Evolutionary conservation across 2,329 filamentous ascomycete species (phyloP), one percentile per base, ranked within the genome.

Genomic region (Cercospora sp.): DNA sequence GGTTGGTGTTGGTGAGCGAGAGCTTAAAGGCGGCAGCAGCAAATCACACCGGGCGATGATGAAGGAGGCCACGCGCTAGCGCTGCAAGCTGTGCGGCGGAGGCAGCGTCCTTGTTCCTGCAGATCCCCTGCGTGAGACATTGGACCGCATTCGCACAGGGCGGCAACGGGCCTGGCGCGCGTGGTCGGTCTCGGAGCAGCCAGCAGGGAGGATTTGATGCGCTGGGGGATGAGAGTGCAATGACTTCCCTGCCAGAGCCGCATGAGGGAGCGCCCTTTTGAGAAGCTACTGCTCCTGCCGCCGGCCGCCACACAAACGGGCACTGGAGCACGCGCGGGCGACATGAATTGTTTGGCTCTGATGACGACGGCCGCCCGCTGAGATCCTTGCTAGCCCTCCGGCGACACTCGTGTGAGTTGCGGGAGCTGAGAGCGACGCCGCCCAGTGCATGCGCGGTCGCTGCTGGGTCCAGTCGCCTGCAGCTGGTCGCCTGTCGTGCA

Each of bases 61-160:
- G 23, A 9, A 13, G 23, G 48, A 55, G 48, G 23, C 23, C 48
- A 55, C 23, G 48, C 48, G 48, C 48, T 55, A 55, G 48, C 20
- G 48, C 48, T 55, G 45, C 45, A 48, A 16, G 48, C 48, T 23
- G 48, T 7, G 48, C 48, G 23, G 12, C 48, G 48, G 48, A 55
- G 23, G 23, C 48, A 55, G 48, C 23, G 48, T 55, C 45, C 45
- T 48, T 26, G 48, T 55, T 55, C 48, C 48, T 55, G 48, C 48
- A 55, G 48, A 55, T 55, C 48, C 48, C 48, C 48, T 55, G 48
- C 48, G 48, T 26, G 23, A 28, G 48, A 55, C 48, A 55, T 55
- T 55, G 48, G 48, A 28, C 48, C 48, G 48, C 48, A 53, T 26
- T 23, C 48, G 48, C 48, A 55, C 20, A 26, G 23, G 48, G 20